Evolutionary conservation across 2,329 filamentous ascomycete genomes (phyloP).

Genomic region (Penicillium sp.): DNA sequence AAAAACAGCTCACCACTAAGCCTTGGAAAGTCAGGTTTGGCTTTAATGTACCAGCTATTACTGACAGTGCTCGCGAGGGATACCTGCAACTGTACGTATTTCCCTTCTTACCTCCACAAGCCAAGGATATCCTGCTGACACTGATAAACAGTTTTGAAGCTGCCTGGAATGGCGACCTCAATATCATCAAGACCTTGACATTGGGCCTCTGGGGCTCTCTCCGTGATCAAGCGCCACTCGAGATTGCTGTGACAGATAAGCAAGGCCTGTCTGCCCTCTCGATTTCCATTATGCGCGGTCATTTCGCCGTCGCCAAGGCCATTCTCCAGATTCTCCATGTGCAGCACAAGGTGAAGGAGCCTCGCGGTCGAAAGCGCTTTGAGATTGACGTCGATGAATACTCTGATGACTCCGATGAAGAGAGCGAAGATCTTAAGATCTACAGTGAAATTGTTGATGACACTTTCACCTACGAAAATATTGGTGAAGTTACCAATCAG

Average conservation of each 20-base stretch:
- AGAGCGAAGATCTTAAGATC: conserved; percentile 28
- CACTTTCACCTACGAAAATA: conserved; percentile 71
- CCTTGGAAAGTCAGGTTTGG: no score
- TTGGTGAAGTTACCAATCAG: conserved; percentile 66
- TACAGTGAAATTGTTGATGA: conserved; percentile 60
- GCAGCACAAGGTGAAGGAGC: conserved; percentile 63
- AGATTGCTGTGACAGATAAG: conserved; percentile 60
- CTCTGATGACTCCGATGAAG: conserved; percentile 23
- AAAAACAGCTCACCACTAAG: no score
- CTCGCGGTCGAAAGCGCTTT: conserved; percentile 45
- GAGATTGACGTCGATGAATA: conserved; percentile 31
- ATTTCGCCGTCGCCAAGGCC: conserved; percentile 61
- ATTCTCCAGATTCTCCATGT: conserved; percentile 69
- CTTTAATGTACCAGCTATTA: no score
- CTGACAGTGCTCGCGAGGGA: conserved; percentile 42
- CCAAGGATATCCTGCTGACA: conserved; percentile 53
- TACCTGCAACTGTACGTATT: conserved; percentile 63
- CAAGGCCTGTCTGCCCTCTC: conserved; percentile 61
- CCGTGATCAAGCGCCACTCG: conserved; percentile 58
- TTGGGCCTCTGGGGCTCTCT: conserved; percentile 42
- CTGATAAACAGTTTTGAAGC: conserved; percentile 56
- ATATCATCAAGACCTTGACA: conserved; percentile 52
- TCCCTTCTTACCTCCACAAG: conserved; percentile 32
- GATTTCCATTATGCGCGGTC: conserved; percentile 65
- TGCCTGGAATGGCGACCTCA: conserved; percentile 67